Base-by-base conservation (phyloP, 1,284 basidiomycete species). In the Ustanciosporium gigantosporum region DNA sequence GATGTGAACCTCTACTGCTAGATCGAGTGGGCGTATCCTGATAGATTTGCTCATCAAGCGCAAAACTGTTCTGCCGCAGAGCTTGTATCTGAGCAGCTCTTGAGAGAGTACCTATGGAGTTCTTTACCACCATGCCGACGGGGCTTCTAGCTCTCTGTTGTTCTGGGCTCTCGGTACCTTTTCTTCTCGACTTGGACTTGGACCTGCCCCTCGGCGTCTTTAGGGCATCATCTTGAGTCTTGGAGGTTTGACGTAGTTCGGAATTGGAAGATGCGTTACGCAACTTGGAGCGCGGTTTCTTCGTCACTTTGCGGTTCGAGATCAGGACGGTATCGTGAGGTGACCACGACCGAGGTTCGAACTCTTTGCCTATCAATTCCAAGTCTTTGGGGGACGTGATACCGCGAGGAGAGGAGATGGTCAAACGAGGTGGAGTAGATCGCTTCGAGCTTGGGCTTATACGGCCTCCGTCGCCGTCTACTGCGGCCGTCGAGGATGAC, bases 351-450 rank as follows among this genome's bases (percentile, higher is more conserved):
- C 35, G 41, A 8, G 65, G 65, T 23, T 67, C 51, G 24, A 64
- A 65, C n/a, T 67, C 65, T 8, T 37, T 23, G 2, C 55, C 55
- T 14, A 41, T 46, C 21, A 67, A 31, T 5, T 41, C 49, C 20
- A 67, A 34, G 14, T 60, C 60, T 23, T 67, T 50, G 19, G 65
- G 60, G 5, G 60, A 58, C 5, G 47, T 51, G 27, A 67, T 57
- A 20, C 65, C 65, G 24, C 57, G 47, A 8, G 65, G 65, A 5
- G 60, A 64, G 8, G 53, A 60, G 24, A 67, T 36, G 21, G 52
- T 65, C 22, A 67, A 50, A 6, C 51, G 43, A 0, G 65, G 65
- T 13, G 65, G 65, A 3, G 52, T 56, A 0, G 53, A 46, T 3
- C 46, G 46, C 23, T 49, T 58, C 27, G 46, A 46, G 36, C 36